Conservation (phyloP, 345 rosid genomes). For the Eucalyptus caleyi region DNA sequence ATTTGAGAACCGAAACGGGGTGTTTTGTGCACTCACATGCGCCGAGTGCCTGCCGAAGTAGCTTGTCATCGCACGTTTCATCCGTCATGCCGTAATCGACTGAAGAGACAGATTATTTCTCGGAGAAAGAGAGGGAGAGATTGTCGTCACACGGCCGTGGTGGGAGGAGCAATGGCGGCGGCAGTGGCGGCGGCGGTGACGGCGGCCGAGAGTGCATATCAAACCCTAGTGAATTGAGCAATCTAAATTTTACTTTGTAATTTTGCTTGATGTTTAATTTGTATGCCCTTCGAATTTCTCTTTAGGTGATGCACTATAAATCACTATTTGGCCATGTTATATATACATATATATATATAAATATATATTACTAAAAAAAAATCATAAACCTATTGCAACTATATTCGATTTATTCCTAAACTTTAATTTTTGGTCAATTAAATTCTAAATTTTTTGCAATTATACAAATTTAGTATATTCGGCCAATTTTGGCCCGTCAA, state of each 20-base stretch:
- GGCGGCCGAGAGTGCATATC: neutral
- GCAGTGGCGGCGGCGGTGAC: rapidly evolving
- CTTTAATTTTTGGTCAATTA: too few relatives aligned
- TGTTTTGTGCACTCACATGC: neutral
- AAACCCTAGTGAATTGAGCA: neutral
- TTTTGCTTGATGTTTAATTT: neutral
- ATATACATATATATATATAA: too few relatives aligned
- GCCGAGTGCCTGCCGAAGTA: neutral
- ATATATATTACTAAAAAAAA: too few relatives aligned
- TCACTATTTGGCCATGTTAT: neutral
- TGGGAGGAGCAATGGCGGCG: neutral
- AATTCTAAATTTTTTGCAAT: too few relatives aligned
- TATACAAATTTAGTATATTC: too few relatives aligned
- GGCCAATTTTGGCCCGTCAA: rapidly evolving
- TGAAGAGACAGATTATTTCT: neutral
- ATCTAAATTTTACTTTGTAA: neutral
- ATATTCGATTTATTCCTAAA: rapidly evolving
- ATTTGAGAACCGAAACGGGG: neutral
- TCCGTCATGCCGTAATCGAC: neutral
- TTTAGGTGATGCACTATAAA: neutral
- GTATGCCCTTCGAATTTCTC: neutral
- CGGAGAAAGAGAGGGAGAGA: neutral
- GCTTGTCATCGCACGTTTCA: neutral
- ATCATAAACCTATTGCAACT: too few relatives aligned
- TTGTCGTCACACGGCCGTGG: neutral